Base-by-base conservation (phyloP, 2,329 filamentous ascomycete species). In the Phaeoacremonium minimum region DNA sequence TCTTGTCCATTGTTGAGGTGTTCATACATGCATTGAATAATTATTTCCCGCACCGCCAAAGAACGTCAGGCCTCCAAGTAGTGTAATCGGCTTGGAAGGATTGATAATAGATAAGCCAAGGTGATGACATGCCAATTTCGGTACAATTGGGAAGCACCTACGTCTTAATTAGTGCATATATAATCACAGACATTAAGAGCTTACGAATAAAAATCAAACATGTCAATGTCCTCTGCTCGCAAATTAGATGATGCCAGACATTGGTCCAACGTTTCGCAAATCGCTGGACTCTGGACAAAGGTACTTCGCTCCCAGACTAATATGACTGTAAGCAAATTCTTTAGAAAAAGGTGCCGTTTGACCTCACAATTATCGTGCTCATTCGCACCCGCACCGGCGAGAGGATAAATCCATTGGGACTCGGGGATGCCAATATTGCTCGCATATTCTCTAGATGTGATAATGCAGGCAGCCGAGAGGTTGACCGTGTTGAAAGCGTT, bases 21-120 rank as follows among this genome's bases (percentile, higher is more conserved):
- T 22, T 56, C 61, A 50, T 55, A 73, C 78, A 58, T 85, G 80
- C 71, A 84, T 77, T 0, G 77, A 81, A 41, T 85, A 85, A 37
- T 85, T 85, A 44, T 85, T 85, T 0, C 81, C 81, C 6, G 82
- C 81, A 0, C 81, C 82, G 1, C 82, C 81, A 40, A 85, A 85
- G 1, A 73, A 81, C 5, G 81, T 85, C 36, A 86, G 49, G 0
- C 81, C 81, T 1, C 81, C 81, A 0, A 85, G 63, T 1, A 85
- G 55, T 0, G 77, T 83, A 15, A 83, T 66, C 0, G 74, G 68
- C 43, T 75, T 80, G 3, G 55, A 18, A 2, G 63, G 50, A 2
- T 63, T 53, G 0, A 55, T 55, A 1, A 74, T 59, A 0, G 73
- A 63, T 2, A 85, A 50, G 0, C 67, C 68, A 1, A 85, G 66